phyloP scores from a whole-genome alignment of 83 land plant species.

The Diphasiastrum complanatum region DNA sequence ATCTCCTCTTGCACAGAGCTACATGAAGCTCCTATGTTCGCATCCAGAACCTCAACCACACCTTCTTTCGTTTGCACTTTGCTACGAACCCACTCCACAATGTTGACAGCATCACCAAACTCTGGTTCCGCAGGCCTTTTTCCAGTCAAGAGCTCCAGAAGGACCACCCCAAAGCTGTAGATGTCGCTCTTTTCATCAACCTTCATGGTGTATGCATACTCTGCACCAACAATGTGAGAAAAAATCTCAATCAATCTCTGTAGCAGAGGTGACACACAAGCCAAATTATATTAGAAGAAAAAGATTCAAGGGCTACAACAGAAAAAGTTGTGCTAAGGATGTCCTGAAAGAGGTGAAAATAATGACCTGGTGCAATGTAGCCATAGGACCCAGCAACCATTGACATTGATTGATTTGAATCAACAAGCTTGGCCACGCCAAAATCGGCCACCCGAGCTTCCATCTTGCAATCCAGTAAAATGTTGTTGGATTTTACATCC shows the following conservation, averaged over 20 bases:
- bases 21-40: too few species aligned
- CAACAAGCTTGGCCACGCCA: conserved; percentile 55
- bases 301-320: too few species aligned
- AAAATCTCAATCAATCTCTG: not conserved
- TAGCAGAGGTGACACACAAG: conserved; percentile 2
- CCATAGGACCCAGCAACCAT: conserved; percentile 57
- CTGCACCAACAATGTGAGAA: conserved; percentile 18
- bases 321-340: not conserved
- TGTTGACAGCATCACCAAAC: conserved; percentile 37
- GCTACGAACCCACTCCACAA: conserved; percentile 51
- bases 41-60: too few species aligned
- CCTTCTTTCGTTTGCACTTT: conserved; percentile 19
- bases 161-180: conserved; percentile 21
- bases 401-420: conserved; percentile 26
- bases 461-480: conserved; percentile 40
- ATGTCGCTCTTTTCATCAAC: conserved; percentile 42
- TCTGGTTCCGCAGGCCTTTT: conserved; percentile 50
- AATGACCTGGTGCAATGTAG: conserved; percentile 55
- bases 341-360: not conserved
- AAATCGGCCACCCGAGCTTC: conserved; percentile 53
- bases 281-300: not conserved
- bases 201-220: conserved; percentile 56
- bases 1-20: too few species aligned
- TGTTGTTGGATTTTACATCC: conserved; percentile 54
- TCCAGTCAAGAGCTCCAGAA: conserved; percentile 47